Evolutionary conservation across 1,284 basidiomycete species (phyloP), one percentile per base, ranked within the genome.

Genomic region (Ustilago sp.): DNA sequence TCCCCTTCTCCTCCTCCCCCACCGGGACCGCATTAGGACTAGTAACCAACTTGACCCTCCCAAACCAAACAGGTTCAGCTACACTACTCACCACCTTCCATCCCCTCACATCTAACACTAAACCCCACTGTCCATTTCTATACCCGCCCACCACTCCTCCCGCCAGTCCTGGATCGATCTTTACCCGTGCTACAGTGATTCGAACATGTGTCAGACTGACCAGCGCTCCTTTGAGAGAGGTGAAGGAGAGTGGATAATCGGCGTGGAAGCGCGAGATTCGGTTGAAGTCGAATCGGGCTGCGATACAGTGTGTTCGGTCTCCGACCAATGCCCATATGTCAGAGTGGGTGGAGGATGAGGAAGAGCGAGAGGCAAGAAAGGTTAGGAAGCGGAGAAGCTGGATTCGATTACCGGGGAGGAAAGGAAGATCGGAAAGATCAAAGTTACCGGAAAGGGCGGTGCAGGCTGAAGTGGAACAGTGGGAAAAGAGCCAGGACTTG

Each of bases 381-480:
- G 75, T 77, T 4, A 77, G 51, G 15, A 77, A 71, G 34, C 65
- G 63, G 4, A 77, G n/a, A 5, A 77, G 23, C 34, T 77, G 75
- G 8, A 77, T 36, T 11, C 75, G 75, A n/a, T 68, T 74, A 6
- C 75, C 75, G 2, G 28, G 19, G 0, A 57, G 35, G 12, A 56
- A 74, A 8, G 75, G 75, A 32, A 77, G 32, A 38, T 77, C 75
- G 54, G 2, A 17, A 0, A 77, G 61, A 12, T 69, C 70, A 28
- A 45, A 67, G 36, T 65, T 63, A 31, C 23, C 35, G 1, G 58
- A 28, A 2, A 60, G 39, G 0, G 58, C 61, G 8, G 51, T 23
- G 8, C 38, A 15, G 39, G 75, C 62, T 8, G 63, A 60, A 2
- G 57, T 9, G 15, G 58, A 11, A 34, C 51, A 38, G 41, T 63